phyloP scores from a whole-genome alignment of 805 yeast species.

The Danielia oregonensis region DNA sequence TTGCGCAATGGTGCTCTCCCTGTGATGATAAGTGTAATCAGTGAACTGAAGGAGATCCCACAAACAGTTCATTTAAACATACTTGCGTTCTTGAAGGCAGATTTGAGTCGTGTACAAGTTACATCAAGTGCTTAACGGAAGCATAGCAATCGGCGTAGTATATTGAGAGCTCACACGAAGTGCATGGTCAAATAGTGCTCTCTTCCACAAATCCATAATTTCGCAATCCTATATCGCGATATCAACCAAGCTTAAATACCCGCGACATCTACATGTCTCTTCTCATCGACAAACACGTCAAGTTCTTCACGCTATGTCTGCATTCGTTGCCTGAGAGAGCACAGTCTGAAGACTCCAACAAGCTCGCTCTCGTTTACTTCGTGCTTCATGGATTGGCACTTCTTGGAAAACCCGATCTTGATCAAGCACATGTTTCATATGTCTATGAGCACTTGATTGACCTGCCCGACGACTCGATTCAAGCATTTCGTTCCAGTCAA shows the following conservation, averaged over 20 bases:
- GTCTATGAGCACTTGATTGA: constrained; percentile 46
- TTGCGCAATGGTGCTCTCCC: neutral
- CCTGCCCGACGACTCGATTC: constrained; percentile 27
- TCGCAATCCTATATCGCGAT: no score
- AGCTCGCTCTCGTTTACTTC: constrained; percentile 67
- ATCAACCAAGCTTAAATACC: no score
- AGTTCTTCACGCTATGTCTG: constrained; percentile 51
- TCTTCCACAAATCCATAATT: no score
- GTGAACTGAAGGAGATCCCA: no score
- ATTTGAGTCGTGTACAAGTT: no score
- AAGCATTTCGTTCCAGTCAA: constrained; percentile 56
- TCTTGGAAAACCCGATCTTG: constrained; percentile 21
- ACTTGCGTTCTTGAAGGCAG: no score
- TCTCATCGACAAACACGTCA: constrained; percentile 29
- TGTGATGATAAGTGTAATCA: neutral
- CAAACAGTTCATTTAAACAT: no score
- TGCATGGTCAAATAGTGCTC: no score
- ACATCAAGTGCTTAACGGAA: no score
- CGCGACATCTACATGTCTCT: no score
- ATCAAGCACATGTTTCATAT: constrained; percentile 30
- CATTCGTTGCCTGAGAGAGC: constrained; percentile 50
- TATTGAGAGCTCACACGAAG: no score
- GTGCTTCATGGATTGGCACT: constrained; percentile 59
- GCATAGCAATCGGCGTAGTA: no score
- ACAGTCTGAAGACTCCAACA: constrained; percentile 66